These are phyloP conservation scores for Mucor plumbeus DNA, from an alignment of 371 early-diverging fungal species.

Conservation along the genomic window DNA sequence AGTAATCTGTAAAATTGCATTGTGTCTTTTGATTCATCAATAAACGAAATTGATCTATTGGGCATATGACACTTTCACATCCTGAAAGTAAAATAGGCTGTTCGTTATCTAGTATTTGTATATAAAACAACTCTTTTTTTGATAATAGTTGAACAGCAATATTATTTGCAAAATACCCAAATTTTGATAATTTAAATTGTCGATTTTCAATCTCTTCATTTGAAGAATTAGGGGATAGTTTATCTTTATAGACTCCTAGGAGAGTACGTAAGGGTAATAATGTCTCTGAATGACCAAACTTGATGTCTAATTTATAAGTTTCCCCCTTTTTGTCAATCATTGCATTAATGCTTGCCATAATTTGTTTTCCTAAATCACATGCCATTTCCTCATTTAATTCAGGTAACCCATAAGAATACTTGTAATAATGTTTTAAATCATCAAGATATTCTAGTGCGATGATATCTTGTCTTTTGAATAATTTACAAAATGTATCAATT, in stretches of 20 bases:
- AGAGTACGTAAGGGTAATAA: conserved; percentile 37
- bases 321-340: background rate
- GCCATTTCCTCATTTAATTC: conserved; percentile 40
- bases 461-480: conserved; percentile 37
- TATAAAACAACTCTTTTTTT: background rate
- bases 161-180: conserved; percentile 22
- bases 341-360: conserved; percentile 28
- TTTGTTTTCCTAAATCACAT: conserved; percentile 30
- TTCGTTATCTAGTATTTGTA: conserved; percentile 21
- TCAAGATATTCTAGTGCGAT: conserved; percentile 35
- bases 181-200: conserved; percentile 13
- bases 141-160: conserved; percentile 15
- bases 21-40: background rate
- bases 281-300: conserved; percentile 53
- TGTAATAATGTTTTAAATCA: conserved; percentile 45
- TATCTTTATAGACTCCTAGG: conserved; percentile 34
- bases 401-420: conserved; percentile 40
- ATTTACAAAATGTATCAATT: conserved; percentile 35
- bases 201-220: conserved; percentile 13
- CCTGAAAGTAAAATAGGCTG: conserved; percentile 2
- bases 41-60: background rate
- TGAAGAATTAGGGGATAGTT: conserved; percentile 5
- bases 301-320: conserved; percentile 24
- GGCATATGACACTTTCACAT: background rate
- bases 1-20: background rate